These are phyloP conservation scores for Exophiala oligosperma DNA, from an alignment of 2,329 filamentous ascomycete genomes.

Conservation along the genomic window DNA sequence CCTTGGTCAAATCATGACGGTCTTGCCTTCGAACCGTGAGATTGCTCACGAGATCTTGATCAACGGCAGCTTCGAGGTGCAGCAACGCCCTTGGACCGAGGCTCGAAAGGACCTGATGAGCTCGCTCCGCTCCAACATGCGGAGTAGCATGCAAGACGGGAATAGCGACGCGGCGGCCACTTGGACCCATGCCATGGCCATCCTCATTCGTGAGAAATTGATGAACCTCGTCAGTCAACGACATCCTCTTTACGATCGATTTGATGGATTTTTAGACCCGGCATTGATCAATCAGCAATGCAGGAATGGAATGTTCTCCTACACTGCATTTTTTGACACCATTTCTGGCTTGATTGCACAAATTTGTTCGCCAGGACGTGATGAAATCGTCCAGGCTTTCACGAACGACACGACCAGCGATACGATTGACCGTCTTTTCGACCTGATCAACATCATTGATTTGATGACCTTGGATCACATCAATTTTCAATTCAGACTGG, in stretches of 20 bases:
- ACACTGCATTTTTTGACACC: slow-evolving; percentile 61
- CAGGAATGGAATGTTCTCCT: slow-evolving; percentile 61
- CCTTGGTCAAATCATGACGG: slow-evolving; percentile 57
- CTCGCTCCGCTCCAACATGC: slow-evolving; percentile 48
- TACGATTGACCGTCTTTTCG: slow-evolving; percentile 64
- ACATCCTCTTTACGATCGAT: slow-evolving; percentile 61
- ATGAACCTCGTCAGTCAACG: slow-evolving; percentile 59
- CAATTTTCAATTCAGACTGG: slow-evolving; percentile 64
- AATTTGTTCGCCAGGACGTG: slow-evolving; percentile 65
- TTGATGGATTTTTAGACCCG: slow-evolving; percentile 62
- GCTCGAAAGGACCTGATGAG: slow-evolving; percentile 59
- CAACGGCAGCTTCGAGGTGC: slow-evolving; percentile 63
- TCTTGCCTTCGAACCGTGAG: slow-evolving; percentile 61
- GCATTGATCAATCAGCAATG: slow-evolving; percentile 59
- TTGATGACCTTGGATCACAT: slow-evolving; percentile 63
- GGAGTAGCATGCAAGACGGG: slow-evolving; percentile 60
- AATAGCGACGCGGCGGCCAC: slow-evolving; percentile 53
- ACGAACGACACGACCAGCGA: slow-evolving; percentile 50
- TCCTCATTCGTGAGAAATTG: slow-evolving; percentile 62
- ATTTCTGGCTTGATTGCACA: slow-evolving; percentile 64
- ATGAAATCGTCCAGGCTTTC: slow-evolving; percentile 58
- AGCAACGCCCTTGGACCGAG: slow-evolving; percentile 49
- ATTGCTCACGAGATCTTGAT: slow-evolving; percentile 65
- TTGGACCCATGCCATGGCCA: slow-evolving; percentile 66
- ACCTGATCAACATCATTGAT: slow-evolving; percentile 63